A percentile compares a stretch with the other conserved stretches of the same genome.
phyloP scores from a whole-genome alignment of 371 early-diverging fungal genomes.

The Dinochytrium kinnereticum region DNA sequence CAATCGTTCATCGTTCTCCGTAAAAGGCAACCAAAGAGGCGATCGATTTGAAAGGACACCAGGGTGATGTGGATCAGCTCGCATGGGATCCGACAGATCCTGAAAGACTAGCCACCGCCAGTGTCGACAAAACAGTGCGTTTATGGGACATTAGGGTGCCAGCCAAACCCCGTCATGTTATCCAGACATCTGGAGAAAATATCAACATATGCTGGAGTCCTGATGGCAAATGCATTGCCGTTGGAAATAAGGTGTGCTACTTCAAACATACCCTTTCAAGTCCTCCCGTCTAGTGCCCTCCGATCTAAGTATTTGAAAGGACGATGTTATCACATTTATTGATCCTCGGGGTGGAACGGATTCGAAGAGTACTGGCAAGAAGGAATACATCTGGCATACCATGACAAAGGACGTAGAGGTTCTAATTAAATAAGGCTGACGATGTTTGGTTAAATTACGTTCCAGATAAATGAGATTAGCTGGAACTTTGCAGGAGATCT shows the following conservation, averaged over 20 bases:
- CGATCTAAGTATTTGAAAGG: too few species aligned
- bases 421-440: background rate
- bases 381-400: constrained; percentile 57
- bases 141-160: constrained; percentile 80
- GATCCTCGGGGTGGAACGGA: constrained; percentile 68
- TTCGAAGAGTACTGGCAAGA: constrained; percentile 25
- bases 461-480: constrained; percentile 75
- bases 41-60: constrained; percentile 78
- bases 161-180: constrained; percentile 55
- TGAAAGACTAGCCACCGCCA: constrained; percentile 80
- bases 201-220: constrained; percentile 89
- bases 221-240: constrained; percentile 78
- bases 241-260: constrained; percentile 80
- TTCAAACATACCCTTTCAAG: too few species aligned
- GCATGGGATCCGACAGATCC: constrained; percentile 82
- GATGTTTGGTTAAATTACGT: background rate
- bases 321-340: constrained; percentile 76
- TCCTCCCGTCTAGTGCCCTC: too few species aligned
- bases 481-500: constrained; percentile 80
- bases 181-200: constrained; percentile 80
- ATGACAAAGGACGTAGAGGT: constrained; percentile 63
- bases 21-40: constrained; percentile 27
- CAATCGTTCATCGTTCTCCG: background rate
- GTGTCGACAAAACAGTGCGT: constrained; percentile 82
- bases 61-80: constrained; percentile 83